Conservation (phyloP, 1,139 yeast genomes). For the Protomyces arabidopsidicola region DNA sequence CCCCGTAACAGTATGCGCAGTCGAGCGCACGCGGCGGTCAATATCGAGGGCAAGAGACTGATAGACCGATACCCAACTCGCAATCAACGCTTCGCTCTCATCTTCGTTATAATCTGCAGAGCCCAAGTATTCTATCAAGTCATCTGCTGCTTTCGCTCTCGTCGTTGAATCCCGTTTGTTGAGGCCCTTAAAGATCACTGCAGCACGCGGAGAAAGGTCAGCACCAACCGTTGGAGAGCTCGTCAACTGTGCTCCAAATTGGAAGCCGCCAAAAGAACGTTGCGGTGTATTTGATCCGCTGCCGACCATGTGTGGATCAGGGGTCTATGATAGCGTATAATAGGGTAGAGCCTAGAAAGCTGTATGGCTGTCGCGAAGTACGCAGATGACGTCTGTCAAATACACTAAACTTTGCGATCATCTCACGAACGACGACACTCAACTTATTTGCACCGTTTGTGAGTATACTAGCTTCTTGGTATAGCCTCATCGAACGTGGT, state of each 20-base stretch:
- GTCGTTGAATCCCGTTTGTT: slow-evolving; percentile 77
- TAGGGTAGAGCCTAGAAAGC: too few species aligned
- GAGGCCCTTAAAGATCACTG: slow-evolving; percentile 63
- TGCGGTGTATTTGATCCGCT: neutral
- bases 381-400: too few species aligned
- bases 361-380: too few species aligned
- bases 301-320: neutral
- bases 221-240: neutral
- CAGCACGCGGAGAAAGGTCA: neutral
- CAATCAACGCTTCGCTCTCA: neutral
- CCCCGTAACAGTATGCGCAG: slow-evolving; percentile 13
- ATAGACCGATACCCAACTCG: slow-evolving; percentile 9
- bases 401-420: too few species aligned
- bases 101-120: neutral
- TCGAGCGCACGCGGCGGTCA: slow-evolving; percentile 19
- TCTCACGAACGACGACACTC: too few species aligned
- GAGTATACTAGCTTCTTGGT: too few species aligned
- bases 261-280: neutral
- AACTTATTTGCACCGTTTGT: too few species aligned
- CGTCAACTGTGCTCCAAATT: neutral
- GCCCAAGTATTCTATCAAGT: slow-evolving; percentile 44
- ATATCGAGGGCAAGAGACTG: slow-evolving; percentile 18
- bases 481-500: too few species aligned
- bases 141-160: slow-evolving; percentile 70
- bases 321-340: too few species aligned